Conservation (phyloP, 2,329 filamentous ascomycete species). For the Botrytis hyacinthi region DNA sequence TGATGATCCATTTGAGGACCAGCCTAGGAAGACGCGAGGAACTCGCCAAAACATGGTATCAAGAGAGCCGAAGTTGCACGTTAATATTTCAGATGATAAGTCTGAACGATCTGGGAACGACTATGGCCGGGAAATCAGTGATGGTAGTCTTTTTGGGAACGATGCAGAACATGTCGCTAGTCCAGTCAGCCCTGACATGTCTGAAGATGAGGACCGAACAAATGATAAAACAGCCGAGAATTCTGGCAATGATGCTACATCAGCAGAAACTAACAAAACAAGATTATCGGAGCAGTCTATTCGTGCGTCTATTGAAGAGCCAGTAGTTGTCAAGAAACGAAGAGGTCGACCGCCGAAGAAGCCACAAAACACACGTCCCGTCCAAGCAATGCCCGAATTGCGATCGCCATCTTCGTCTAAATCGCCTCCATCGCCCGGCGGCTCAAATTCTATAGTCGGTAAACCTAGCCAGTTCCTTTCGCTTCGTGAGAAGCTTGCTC, state of each 20-base stretch:
- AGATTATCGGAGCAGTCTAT: not conserved
- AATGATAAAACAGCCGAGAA: not conserved
- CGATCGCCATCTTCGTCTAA: slow-evolving; percentile 18
- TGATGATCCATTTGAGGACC: slow-evolving; percentile 3
- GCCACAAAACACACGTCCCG: slow-evolving; percentile 5
- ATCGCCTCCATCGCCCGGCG: slow-evolving; percentile 7
- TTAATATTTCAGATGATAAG: not conserved
- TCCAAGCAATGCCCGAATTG: not conserved
- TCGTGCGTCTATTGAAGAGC: slow-evolving; percentile 6
- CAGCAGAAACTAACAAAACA: not conserved
- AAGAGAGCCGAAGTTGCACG: not conserved
- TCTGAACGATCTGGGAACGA: not conserved
- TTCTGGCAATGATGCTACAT: not conserved
- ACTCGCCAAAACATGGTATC: not conserved
- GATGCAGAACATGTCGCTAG: not conserved
- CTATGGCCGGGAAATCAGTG: not conserved
- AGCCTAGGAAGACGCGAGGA: not conserved
- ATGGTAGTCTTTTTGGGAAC: slow-evolving; percentile 16
- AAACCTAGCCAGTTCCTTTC: slow-evolving; percentile 28
- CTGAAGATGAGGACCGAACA: slow-evolving; percentile 1
- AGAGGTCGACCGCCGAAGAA: slow-evolving; percentile 33
- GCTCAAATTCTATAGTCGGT: not conserved
- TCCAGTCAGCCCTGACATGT: not conserved
- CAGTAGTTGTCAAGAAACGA: slow-evolving; percentile 23
- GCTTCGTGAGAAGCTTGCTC: slow-evolving; percentile 34